phyloP scores from a whole-genome alignment of 2,329 filamentous ascomycete genomes.

The Diaporthe velutina region DNA sequence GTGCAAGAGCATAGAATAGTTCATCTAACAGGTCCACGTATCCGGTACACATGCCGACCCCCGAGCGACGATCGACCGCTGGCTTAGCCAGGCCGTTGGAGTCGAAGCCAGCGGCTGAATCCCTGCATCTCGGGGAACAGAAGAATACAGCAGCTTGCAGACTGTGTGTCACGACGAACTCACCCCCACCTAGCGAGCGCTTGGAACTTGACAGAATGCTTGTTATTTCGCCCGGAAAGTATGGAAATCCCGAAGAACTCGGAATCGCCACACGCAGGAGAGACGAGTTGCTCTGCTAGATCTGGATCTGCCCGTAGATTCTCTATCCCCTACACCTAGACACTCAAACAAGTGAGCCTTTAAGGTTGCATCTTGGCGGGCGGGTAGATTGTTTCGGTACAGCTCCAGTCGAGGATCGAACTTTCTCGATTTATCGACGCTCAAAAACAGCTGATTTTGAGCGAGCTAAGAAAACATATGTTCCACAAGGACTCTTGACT shows the following conservation, averaged over 20 bases:
- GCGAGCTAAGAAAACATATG: not conserved
- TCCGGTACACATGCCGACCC: not conserved
- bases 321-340: no score
- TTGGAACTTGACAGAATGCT: slow-evolving; percentile 1
- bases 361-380: not conserved
- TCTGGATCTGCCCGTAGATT: not conserved
- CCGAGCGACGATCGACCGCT: not conserved
- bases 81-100: not conserved
- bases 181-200: not conserved
- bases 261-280: no score
- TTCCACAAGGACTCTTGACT: not conserved
- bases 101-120: not conserved
- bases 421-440: not conserved
- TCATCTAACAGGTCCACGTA: not conserved
- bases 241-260: not conserved
- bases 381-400: no score
- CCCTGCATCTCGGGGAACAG: not conserved
- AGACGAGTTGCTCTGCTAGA: no score
- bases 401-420: not conserved
- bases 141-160: not conserved
- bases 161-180: not conserved
- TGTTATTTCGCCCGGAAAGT: not conserved
- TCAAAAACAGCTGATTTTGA: not conserved
- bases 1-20: no score
- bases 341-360: not conserved